A percentile compares a stretch with the other conserved stretches of the same genome.
These are phyloP conservation scores for Colletotrichum nymphaeae DNA, from an alignment of 2,329 filamentous ascomycete genomes.

Conservation along the genomic window DNA sequence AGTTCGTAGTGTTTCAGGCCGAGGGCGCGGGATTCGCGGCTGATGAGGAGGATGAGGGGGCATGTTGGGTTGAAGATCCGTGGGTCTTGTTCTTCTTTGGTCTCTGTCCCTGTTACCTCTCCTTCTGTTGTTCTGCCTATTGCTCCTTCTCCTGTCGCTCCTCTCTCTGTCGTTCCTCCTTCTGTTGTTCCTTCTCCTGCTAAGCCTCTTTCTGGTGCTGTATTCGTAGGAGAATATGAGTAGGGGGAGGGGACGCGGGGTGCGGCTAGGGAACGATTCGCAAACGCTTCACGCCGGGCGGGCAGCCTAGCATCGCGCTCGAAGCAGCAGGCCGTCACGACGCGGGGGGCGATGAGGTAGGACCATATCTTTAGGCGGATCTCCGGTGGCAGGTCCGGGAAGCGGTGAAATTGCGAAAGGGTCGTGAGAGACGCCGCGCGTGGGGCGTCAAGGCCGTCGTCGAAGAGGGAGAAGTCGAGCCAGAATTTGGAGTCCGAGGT, in stretches of 20 bases:
- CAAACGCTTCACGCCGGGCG: slow-evolving; percentile 39
- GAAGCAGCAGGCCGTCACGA: slow-evolving; percentile 57
- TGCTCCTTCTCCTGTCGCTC: not conserved
- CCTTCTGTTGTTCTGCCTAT: not conserved
- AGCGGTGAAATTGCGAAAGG: slow-evolving; percentile 51
- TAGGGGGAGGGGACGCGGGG: slow-evolving; percentile 35
- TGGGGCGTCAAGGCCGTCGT: slow-evolving; percentile 50
- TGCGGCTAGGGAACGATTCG: slow-evolving; percentile 33
- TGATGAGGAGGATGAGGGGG: slow-evolving; percentile 58
- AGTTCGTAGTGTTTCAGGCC: slow-evolving; percentile 57
- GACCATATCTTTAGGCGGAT: slow-evolving; percentile 62
- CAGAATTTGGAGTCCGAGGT: slow-evolving; percentile 49
- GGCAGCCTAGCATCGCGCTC: slow-evolving; percentile 44
- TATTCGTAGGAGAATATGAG: slow-evolving; percentile 30
- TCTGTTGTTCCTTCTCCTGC: not conserved
- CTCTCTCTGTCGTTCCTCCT: not conserved
- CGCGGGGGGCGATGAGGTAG: slow-evolving; percentile 55
- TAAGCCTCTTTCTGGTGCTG: not conserved
- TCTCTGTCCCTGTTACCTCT: not conserved
- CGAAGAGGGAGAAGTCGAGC: slow-evolving; percentile 58
- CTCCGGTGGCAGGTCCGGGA: slow-evolving; percentile 56
- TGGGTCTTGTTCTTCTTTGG: not conserved
- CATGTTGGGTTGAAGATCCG: slow-evolving; percentile 39
- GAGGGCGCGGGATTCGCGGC: slow-evolving; percentile 54
- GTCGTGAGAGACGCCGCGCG: slow-evolving; percentile 22